Conservation (phyloP, 208 protist species). For the Vickermania ingenoplastis region DNA sequence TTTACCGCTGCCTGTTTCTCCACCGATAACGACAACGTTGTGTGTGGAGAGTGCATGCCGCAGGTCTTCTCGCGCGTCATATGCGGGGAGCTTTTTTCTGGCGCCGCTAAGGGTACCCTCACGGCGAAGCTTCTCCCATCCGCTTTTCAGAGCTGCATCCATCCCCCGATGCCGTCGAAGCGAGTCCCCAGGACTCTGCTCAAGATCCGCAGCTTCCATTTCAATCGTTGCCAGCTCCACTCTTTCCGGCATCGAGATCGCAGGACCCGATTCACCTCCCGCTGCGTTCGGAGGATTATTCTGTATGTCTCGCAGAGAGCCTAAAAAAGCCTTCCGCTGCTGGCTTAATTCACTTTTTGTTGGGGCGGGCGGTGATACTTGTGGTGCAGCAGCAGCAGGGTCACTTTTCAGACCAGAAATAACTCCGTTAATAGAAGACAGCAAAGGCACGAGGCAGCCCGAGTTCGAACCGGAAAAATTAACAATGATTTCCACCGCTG, state of each 20-base stretch:
- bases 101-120: constrained; percentile 34
- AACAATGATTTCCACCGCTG: constrained; percentile 62
- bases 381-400: constrained; percentile 6
- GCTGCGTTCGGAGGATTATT: constrained; percentile 15
- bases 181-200: constrained; percentile 33
- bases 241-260: constrained; percentile 49
- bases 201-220: constrained; percentile 9
- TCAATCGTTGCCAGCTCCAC: constrained; percentile 63
- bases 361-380: constrained; percentile 5
- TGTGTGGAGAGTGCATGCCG: constrained; percentile 43
- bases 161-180: constrained; percentile 25
- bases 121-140: constrained; percentile 50
- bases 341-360: constrained; percentile 16
- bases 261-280: constrained; percentile 35
- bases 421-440: constrained; percentile 52
- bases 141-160: constrained; percentile 24
- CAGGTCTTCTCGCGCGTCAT: constrained; percentile 55
- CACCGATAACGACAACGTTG: constrained; percentile 92
- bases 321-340: constrained; percentile 64
- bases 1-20: constrained; percentile 97
- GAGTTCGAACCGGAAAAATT: constrained; percentile 33
- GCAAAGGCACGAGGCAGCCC: constrained; percentile 61
- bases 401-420: constrained; percentile 20
- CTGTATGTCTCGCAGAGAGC: constrained; percentile 29
- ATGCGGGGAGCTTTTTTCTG: constrained; percentile 59